Conservation (phyloP, 2,329 filamentous ascomycete species). For the Ceratocystis destructans region DNA sequence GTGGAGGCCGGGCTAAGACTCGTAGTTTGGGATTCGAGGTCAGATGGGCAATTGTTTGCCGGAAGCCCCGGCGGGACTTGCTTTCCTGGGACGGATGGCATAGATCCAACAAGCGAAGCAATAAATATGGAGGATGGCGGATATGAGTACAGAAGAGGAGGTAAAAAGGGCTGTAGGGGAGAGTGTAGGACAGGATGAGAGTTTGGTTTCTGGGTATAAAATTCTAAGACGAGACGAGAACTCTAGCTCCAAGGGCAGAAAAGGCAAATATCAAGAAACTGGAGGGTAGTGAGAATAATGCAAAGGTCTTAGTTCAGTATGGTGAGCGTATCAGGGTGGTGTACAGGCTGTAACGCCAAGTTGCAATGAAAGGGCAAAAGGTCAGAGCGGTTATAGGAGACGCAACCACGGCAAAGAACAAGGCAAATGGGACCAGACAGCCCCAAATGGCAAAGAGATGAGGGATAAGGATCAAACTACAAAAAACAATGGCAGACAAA, state of each 20-base stretch:
- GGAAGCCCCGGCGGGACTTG: background rate
- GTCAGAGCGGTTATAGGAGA: background rate
- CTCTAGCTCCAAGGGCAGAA: background rate
- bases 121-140: too few species aligned
- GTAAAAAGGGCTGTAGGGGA: background rate
- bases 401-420: background rate
- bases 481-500: background rate
- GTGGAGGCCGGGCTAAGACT: background rate
- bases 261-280: background rate
- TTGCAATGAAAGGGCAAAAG: too few species aligned
- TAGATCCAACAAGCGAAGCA: background rate
- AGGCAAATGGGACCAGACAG: background rate
- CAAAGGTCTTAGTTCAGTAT: background rate
- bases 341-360: background rate
- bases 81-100: background rate
- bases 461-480: background rate
- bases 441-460: background rate
- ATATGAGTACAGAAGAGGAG: background rate
- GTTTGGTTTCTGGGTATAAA: background rate
- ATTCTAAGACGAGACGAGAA: background rate
- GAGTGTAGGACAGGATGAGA: background rate
- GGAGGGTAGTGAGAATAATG: too few species aligned
- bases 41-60: background rate
- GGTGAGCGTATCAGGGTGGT: background rate
- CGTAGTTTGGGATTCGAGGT: slow-evolving; percentile 6